Percentiles rank a stretch among this genome's conserved stretches.
Conservation (phyloP, 169 alveolate genomes). For the Cryptosporidium canis region DNA sequence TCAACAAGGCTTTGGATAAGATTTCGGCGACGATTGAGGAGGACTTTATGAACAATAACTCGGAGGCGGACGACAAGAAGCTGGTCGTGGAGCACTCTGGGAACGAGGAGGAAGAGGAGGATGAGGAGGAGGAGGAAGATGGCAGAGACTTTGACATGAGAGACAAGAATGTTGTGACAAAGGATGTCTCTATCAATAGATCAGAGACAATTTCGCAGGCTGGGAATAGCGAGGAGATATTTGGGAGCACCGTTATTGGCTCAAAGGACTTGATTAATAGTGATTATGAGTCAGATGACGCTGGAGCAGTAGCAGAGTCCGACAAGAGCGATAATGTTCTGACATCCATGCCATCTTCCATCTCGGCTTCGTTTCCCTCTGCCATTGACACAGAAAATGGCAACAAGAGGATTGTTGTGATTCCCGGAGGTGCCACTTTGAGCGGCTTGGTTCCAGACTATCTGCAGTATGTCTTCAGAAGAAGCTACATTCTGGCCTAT, state of each 20-base stretch:
- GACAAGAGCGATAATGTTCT: background rate
- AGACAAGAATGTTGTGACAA: background rate
- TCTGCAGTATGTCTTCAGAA: slow-evolving; percentile 26
- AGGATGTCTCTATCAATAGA: background rate
- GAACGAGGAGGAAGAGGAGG: background rate
- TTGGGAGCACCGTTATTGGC: background rate
- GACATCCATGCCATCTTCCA: background rate
- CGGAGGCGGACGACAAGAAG: background rate
- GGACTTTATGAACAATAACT: background rate
- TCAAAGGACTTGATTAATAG: background rate
- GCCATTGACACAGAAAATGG: background rate
- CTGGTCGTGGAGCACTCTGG: background rate
- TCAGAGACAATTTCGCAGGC: background rate
- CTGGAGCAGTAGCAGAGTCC: background rate
- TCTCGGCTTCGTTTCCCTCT: slow-evolving; percentile 24
- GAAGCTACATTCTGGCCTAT: slow-evolving; percentile 16
- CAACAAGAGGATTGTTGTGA: slow-evolving; percentile 5
- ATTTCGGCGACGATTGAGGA: slow-evolving; percentile 55
- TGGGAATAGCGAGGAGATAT: slow-evolving; percentile 40
- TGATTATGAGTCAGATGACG: background rate
- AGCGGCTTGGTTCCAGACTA: slow-evolving; percentile 30
- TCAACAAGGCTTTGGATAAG: slow-evolving; percentile 49
- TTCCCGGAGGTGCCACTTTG: slow-evolving; percentile 17
- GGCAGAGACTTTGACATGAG: background rate
- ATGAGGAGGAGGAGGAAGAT: slow-evolving; percentile 1